Conservation (phyloP, 1,284 basidiomycete genomes). For the Heliocybe sulcata region DNA sequence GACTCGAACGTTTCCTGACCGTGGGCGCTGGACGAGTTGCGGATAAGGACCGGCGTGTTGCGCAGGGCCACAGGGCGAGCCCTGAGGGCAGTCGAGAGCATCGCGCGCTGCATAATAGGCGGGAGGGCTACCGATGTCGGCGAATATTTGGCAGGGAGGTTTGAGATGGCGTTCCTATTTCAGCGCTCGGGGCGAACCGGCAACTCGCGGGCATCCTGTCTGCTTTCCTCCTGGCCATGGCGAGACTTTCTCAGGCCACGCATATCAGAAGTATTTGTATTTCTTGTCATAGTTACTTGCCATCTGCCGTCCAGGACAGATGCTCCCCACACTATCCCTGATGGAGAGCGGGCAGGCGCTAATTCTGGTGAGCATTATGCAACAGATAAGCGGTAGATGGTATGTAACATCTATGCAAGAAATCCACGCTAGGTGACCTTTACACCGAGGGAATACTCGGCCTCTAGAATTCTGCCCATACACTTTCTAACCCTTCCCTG, state of each 20-base stretch:
- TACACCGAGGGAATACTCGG: background rate
- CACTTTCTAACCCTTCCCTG: conserved; percentile 46
- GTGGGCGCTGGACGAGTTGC: conserved; percentile 47
- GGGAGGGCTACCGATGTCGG: conserved; percentile 1
- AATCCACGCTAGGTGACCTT: background rate
- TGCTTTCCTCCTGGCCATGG: background rate
- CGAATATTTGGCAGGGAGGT: background rate
- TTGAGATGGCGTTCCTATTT: background rate
- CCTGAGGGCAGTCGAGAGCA: conserved; percentile 53
- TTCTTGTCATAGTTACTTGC: background rate
- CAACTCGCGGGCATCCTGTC: background rate
- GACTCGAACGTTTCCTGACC: conserved; percentile 90
- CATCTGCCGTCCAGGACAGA: background rate
- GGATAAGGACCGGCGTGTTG: conserved; percentile 34
- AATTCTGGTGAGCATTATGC: background rate
- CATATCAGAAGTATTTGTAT: background rate
- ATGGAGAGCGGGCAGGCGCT: too few species aligned
- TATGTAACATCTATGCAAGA: background rate
- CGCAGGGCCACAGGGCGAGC: conserved; percentile 34
- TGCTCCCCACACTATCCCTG: too few species aligned
- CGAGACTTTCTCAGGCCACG: background rate
- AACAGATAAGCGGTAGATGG: too few species aligned
- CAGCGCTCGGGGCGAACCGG: background rate
- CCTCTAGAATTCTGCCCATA: conserved; percentile 36
- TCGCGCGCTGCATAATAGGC: conserved; percentile 30